A percentile compares a stretch with the other conserved stretches of the same genome.
Evolutionary conservation across 768 basidiomycete genomes (phyloP).

Genomic region (Agrocybe chaxingu): DNA sequence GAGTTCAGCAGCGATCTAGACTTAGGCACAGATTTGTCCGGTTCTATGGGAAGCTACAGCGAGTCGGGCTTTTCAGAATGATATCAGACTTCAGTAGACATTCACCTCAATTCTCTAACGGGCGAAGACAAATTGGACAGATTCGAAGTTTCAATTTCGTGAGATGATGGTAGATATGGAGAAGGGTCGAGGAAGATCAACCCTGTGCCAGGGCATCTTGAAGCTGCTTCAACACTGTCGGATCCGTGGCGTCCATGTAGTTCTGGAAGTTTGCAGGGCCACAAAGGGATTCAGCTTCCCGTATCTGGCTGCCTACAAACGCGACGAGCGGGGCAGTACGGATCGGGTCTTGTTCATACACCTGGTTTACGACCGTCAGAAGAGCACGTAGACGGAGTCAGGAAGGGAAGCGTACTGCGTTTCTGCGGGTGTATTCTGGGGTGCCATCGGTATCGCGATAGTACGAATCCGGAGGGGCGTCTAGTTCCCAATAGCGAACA

Average conservation of each 20-base stretch:
- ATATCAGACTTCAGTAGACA: conserved; percentile 8
- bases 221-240: conserved; percentile 71
- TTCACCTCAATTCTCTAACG: neutral
- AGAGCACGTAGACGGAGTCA: conserved; percentile 3
- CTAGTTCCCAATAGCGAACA: conserved; percentile 67
- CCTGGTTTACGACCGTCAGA: conserved; percentile 36
- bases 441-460: conserved; percentile 68
- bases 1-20: conserved; percentile 57
- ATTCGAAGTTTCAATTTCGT: neutral
- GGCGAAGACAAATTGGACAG: neutral
- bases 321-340: conserved; percentile 61
- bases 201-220: conserved; percentile 42
- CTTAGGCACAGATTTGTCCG: conserved; percentile 53
- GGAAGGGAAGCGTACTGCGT: conserved; percentile 44
- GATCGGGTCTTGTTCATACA: conserved; percentile 69
- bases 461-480: conserved; percentile 53
- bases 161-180: neutral
- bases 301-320: conserved; percentile 55
- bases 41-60: conserved; percentile 51
- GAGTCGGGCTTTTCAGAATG: conserved; percentile 42
- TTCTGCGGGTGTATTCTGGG: conserved; percentile 72
- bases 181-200: neutral
- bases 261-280: conserved; percentile 59
- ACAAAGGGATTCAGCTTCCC: conserved; percentile 58
- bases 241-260: conserved; percentile 68